These are phyloP conservation scores for Lepidium didymum DNA, from an alignment of 345 rosid genomes.

Conservation along the genomic window DNA sequence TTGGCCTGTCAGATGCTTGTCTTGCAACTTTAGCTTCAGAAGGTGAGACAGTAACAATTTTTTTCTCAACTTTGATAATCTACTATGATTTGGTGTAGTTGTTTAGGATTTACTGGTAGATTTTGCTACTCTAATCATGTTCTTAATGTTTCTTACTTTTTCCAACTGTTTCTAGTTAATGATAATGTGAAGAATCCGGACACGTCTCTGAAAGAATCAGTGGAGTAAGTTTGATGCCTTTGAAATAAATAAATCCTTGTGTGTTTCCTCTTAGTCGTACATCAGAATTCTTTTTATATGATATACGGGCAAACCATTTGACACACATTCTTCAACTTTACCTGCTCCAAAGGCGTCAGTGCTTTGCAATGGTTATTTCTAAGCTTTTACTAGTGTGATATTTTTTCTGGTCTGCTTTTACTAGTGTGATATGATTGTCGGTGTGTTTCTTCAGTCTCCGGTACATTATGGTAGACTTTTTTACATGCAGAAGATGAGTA, in stretches of 20 bases:
- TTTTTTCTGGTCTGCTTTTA: no score
- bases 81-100: not conserved
- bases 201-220: slow-evolving; percentile 23
- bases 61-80: not conserved
- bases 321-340: slow-evolving; percentile 11
- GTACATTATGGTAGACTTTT: not conserved
- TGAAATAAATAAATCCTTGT: not conserved
- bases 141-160: not conserved
- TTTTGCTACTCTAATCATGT: not conserved
- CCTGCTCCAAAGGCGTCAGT: slow-evolving; percentile 11
- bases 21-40: slow-evolving; percentile 69
- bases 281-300: slow-evolving; percentile 19
- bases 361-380: slow-evolving; percentile 37
- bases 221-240: slow-evolving; percentile 37
- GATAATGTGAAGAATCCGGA: slow-evolving; percentile 24
- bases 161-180: slow-evolving; percentile 27
- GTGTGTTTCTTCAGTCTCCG: not conserved
- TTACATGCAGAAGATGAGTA: slow-evolving; percentile 23
- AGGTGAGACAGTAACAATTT: slow-evolving; percentile 23
- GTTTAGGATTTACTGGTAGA: not conserved
- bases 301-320: slow-evolving; percentile 24
- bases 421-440: not conserved
- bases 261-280: not conserved
- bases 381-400: not conserved
- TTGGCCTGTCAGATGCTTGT: slow-evolving; percentile 78